phyloP scores from a whole-genome alignment of 208 protist genomes.

The Phytomonas sp. region DNA sequence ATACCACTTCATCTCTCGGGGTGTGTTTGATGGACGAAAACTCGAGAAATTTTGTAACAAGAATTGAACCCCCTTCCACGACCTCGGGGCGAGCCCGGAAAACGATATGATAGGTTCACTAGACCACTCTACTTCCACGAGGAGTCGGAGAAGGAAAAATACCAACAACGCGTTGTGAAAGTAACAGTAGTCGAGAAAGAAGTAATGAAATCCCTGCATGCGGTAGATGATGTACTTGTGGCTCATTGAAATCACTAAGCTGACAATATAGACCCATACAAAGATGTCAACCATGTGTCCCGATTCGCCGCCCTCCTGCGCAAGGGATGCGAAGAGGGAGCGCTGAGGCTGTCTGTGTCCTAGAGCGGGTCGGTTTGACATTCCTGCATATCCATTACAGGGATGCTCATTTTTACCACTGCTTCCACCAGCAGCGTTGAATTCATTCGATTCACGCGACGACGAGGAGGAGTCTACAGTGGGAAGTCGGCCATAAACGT shows the following conservation, averaged over 20 bases:
- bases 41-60: too few relatives aligned
- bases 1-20: too few relatives aligned
- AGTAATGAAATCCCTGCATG: conserved; percentile 52
- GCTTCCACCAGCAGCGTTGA: background rate
- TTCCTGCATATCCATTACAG: background rate
- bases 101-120: conserved; percentile 38
- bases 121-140: conserved; percentile 48
- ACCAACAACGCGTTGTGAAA: conserved; percentile 54
- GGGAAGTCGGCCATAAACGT: conserved; percentile 23
- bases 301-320: conserved; percentile 21
- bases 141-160: conserved; percentile 40
- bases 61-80: conserved; percentile 2
- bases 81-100: conserved; percentile 15
- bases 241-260: conserved; percentile 37
- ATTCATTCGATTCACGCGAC: background rate
- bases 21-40: too few relatives aligned
- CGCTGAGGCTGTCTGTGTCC: conserved; percentile 5
- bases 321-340: conserved; percentile 21
- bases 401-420: background rate
- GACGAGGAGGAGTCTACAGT: background rate
- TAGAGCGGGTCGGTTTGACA: background rate
- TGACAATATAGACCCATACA: conserved; percentile 56
- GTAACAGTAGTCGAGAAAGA: conserved; percentile 71
- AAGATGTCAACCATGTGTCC: conserved; percentile 60
- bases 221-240: conserved; percentile 54